phyloP scores from a whole-genome alignment of 179 eudicot genomes.

The Patellifolia procumbens region DNA sequence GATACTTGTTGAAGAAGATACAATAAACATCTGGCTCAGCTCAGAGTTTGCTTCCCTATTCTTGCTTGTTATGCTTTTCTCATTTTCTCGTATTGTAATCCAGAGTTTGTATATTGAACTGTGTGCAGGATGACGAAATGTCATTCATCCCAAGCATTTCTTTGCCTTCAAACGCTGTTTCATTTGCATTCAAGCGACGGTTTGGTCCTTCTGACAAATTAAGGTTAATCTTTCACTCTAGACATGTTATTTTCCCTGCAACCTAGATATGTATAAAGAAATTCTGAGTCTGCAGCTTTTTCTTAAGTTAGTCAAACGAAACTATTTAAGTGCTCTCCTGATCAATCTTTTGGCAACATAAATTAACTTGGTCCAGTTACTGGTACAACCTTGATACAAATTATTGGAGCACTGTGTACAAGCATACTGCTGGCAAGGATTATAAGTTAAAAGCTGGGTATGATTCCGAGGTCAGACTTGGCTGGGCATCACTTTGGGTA shows the following conservation, averaged over 20 bases:
- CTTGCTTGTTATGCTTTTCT: constrained; percentile 11
- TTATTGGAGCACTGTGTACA: constrained; percentile 85
- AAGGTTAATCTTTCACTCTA: constrained; percentile 56
- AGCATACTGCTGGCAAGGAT: constrained; percentile 85
- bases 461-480: constrained; percentile 83
- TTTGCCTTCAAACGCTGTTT: constrained; percentile 78
- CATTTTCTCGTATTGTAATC: constrained; percentile 1
- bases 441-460: constrained; percentile 94
- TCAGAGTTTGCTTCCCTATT: constrained; percentile 13
- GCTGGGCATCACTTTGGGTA: constrained; percentile 99
- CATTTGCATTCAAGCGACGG: constrained; percentile 79
- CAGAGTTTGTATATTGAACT: constrained; percentile 8
- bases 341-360: background rate
- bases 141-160: constrained; percentile 80
- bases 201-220: constrained; percentile 90
- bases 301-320: background rate
- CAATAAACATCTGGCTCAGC: background rate
- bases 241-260: background rate
- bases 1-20: background rate
- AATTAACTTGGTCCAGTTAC: constrained; percentile 51
- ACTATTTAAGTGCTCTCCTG: background rate
- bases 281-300: background rate
- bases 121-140: constrained; percentile 83
- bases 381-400: constrained; percentile 81
- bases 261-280: constrained; percentile 1